Evolutionary conservation across 805 yeast species (phyloP), one percentile per base, ranked within the genome.

Genomic region (Saccharomycopsis olivae): DNA sequence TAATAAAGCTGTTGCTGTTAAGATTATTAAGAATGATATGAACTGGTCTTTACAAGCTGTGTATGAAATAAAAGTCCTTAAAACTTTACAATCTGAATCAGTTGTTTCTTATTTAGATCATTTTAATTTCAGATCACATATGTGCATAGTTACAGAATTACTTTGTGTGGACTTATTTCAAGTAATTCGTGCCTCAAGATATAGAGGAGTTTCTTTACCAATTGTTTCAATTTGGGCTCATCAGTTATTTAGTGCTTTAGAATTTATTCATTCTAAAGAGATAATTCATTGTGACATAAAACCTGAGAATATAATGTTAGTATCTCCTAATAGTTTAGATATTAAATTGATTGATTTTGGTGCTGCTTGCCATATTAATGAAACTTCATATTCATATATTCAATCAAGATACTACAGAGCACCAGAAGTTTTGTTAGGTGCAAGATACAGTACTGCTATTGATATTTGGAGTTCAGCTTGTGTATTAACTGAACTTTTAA

Each of bases 381-480:
- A 78, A 51, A 71, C 81, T 11, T 74, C 83, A 1, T 89, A 81
- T 48, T 78, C 92, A 20, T 85, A 85, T 54, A 86, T 85, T 40
- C 92, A 92, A 59, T 81, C 89, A 1, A 56, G 94, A 36, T 82
- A 74, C 50, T 82, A 82, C 53, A 58, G 94, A 38, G 86, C 92
- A 0, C 94, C 94, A 0, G 94, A 82, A 52, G 78, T 82, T 4
- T 59, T 78, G 9, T 40, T 82, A 3, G 92, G 89, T 1, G 71
- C 81, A 9, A 61, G 74, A 25, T 81, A 80, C 64, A 53, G 82
- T 11, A 84, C 94, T 0, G 79, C 88, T 18, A 86, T 85, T 47
- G 95, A 85, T 58, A 79, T 86, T 57, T 85, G 95, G 95, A 83
- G 94, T 9, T 85, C 89, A 5, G 94, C 89, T 8, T 79, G 92